Base-by-base conservation (phyloP, 352 stramenopile species). In the Lagenidium giganteum region DNA sequence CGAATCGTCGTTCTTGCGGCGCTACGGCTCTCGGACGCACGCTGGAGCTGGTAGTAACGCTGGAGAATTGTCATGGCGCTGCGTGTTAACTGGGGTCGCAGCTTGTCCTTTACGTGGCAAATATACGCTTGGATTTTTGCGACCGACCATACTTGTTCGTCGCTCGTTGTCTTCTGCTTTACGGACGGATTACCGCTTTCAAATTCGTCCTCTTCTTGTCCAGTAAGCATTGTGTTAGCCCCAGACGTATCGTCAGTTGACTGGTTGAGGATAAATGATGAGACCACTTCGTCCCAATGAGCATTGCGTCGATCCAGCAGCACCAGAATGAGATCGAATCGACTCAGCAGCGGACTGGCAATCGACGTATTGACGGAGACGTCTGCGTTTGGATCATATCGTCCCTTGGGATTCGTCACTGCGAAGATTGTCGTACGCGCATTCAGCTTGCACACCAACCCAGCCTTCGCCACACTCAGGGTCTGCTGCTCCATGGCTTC, bases 401-500 rank as follows among this genome's bases (percentile, higher is more conserved):
- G 61, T 11, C 93, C 87, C 44, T 86, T 90, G 13, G 95, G 89
- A 63, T 98, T 99, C 53, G 91, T 98, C 27, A 97, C 92, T 8
- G 94, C 96, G 42, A 99, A 95, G 21, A 98, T 89, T 3, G 92
- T 98, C 5, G 91, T 95, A 33, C 95, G 66, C 30, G 91, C 93
- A 51, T 98, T 98, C 14, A 99, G 64, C 56, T 97, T 98, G 52
- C 87, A 97, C 32, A 98, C 91, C n/a, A 98, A 81, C 0, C 96
- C 96, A 24, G 95, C 95, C 64, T 99, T 99, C 9, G 95, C 95
- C 2, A 98, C 93, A 23, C 83, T 97, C 16, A 98, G 64, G 9
- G 93, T 98, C 53, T 99, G 96, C 60, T 98, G 95, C 67, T 99
- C 95, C 96, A 99, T 98, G 14, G 96, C 96, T 63, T 98, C 90